phyloP scores from a whole-genome alignment of 2,329 filamentous ascomycete species.

The Basipetospora chlamydospora region DNA sequence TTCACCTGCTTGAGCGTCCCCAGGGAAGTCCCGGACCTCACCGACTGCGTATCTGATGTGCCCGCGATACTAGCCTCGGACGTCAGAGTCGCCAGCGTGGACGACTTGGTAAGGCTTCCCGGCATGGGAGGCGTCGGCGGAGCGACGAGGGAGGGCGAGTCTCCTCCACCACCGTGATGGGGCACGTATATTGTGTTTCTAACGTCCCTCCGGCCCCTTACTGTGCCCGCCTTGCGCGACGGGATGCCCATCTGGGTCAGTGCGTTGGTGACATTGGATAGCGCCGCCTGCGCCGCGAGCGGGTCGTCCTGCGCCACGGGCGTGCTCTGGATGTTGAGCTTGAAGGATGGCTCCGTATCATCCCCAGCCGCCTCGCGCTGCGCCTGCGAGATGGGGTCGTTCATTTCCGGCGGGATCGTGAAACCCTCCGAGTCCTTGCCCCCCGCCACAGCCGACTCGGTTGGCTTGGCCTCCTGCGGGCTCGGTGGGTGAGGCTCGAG shows the following conservation, averaged over 20 bases:
- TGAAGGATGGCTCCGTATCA: conserved; percentile 54
- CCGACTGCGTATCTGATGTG: conserved; percentile 75
- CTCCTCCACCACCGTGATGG: too few relatives aligned
- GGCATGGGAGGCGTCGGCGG: conserved; percentile 12
- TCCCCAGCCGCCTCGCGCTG: conserved; percentile 47
- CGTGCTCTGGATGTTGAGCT: conserved; percentile 64
- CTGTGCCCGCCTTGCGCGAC: conserved; percentile 56
- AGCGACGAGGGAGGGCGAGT: too few relatives aligned
- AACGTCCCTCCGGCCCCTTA: conserved; percentile 80
- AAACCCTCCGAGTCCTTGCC: conserved; percentile 63
- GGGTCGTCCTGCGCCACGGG: conserved; percentile 68
- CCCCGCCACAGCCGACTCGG: conserved; percentile 17
- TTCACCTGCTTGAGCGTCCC: conserved; percentile 53
- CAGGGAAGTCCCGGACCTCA: conserved; percentile 74
- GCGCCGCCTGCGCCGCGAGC: conserved; percentile 55
- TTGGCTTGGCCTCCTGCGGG: conserved; percentile 26
- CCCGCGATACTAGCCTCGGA: conserved; percentile 46
- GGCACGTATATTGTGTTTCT: conserved; percentile 81
- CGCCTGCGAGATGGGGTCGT: conserved; percentile 57
- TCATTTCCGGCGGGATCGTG: conserved; percentile 49
- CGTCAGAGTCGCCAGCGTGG: conserved; percentile 39
- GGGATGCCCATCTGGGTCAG: conserved; percentile 50
- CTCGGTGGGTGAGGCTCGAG: conserved; percentile 38
- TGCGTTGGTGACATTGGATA: conserved; percentile 62
- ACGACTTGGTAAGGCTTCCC: conserved; percentile 19